Conservation (phyloP, 2,329 filamentous ascomycete species). For the Apiospora marii region DNA sequence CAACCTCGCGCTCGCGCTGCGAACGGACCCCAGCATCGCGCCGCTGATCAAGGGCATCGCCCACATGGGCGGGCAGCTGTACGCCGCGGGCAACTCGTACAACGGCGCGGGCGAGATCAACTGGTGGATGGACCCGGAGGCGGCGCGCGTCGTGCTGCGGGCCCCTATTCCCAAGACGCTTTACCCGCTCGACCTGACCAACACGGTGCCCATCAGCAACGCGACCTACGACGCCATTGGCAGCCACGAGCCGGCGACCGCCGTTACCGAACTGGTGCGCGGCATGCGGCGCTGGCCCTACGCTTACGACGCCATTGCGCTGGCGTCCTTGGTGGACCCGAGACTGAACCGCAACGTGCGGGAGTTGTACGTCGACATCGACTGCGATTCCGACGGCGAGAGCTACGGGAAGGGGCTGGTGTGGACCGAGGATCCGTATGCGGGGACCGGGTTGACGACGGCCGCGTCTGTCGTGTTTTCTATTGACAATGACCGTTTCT, state of each 20-base stretch:
- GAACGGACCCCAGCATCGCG: background rate
- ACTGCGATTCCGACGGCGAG: background rate
- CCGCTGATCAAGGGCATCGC: background rate
- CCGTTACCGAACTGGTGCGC: background rate
- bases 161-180: background rate
- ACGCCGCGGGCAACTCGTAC: conserved; percentile 8
- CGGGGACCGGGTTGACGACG: background rate
- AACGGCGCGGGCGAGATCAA: conserved; percentile 17
- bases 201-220: conserved; percentile 14
- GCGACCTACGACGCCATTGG: background rate
- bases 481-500: background rate
- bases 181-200: background rate
- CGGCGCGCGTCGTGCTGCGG: conserved; percentile 17
- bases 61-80: conserved; percentile 17
- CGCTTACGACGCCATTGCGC: conserved; percentile 1
- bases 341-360: background rate
- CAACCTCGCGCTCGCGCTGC: conserved; percentile 9
- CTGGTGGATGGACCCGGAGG: conserved; percentile 17
- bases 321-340: background rate
- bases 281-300: background rate
- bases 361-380: conserved; percentile 8
- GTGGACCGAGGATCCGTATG: conserved; percentile 10
- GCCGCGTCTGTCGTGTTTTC: background rate
- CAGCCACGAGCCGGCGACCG: background rate
- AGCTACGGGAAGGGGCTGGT: conserved; percentile 10